Conservation (phyloP, 352 stramenopile species). For the Globisporangium cederbergense region DNA sequence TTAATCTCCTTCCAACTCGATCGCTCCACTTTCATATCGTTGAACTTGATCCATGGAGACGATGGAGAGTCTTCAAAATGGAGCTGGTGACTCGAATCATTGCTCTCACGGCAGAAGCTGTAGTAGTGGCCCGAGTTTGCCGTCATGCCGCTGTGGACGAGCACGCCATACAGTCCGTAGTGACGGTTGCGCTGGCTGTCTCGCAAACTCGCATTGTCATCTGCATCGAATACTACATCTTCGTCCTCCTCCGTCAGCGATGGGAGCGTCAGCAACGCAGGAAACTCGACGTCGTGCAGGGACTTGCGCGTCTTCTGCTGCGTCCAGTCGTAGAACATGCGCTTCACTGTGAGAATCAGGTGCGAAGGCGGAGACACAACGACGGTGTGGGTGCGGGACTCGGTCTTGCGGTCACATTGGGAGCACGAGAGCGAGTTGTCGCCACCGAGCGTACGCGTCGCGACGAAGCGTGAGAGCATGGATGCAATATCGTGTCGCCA, state of each 20-base stretch:
- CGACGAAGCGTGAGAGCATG: conserved; percentile 79
- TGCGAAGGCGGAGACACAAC: conserved; percentile 77
- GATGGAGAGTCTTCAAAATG: conserved; percentile 72
- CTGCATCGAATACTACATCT: conserved; percentile 28
- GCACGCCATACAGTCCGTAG: conserved; percentile 87
- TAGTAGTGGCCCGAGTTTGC: conserved; percentile 92
- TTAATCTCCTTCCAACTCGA: conserved; percentile 86
- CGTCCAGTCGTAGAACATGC: conserved; percentile 89
- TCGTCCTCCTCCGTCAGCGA: conserved; percentile 58
- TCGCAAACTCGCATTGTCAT: conserved; percentile 11
- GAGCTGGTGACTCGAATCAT: conserved; percentile 64
- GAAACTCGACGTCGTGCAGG: conserved; percentile 80
- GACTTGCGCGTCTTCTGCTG: conserved; percentile 87
- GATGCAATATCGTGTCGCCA: conserved; percentile 80
- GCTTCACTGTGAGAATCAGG: conserved; percentile 86
- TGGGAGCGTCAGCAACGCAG: conserved; percentile 63
- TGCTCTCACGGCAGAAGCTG: conserved; percentile 83
- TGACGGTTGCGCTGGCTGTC: conserved; percentile 39
- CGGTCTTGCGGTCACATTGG: conserved; percentile 69
- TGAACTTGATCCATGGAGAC: conserved; percentile 91
- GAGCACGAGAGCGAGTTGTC: conserved; percentile 79
- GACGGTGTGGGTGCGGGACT: conserved; percentile 79
- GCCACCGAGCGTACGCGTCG: conserved; percentile 71
- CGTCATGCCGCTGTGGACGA: conserved; percentile 86
- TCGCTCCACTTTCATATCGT: conserved; percentile 79